A percentile compares a stretch with the other conserved stretches of the same genome.
phyloP scores from a whole-genome alignment of 805 yeast genomes.

The Ogataea thermomethanolica region DNA sequence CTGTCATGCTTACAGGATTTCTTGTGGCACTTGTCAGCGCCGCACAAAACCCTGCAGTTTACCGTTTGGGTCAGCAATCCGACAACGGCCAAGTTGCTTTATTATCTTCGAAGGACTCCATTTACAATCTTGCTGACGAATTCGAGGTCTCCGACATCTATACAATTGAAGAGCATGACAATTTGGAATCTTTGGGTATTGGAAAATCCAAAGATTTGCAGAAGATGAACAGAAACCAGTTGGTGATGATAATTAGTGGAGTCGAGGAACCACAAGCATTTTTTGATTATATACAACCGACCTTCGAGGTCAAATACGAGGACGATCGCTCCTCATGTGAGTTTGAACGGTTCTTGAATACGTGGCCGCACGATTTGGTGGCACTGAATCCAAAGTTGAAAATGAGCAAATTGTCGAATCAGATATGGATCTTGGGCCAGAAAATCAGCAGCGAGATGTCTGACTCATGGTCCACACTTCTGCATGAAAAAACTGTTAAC shows the following conservation, averaged over 20 bases:
- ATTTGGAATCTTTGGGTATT: slow-evolving; percentile 17
- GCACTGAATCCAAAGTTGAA: slow-evolving; percentile 14
- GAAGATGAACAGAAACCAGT: slow-evolving; percentile 24
- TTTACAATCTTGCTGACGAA: slow-evolving; percentile 44
- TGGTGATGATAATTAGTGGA: slow-evolving; percentile 42
- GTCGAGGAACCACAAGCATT: slow-evolving; percentile 36
- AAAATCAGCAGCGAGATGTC: slow-evolving; percentile 11
- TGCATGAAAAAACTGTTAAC: slow-evolving; percentile 28
- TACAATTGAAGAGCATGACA: slow-evolving; percentile 32
- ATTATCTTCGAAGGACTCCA: slow-evolving; percentile 33
- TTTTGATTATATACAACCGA: slow-evolving; percentile 23
- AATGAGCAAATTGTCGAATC: slow-evolving; percentile 25
- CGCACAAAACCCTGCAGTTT: slow-evolving; percentile 28
- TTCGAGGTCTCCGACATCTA: slow-evolving; percentile 39
- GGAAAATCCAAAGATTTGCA: slow-evolving; percentile 16
- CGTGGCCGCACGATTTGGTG: slow-evolving; percentile 24
- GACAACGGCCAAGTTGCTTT: slow-evolving; percentile 6
- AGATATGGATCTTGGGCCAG: slow-evolving; percentile 24
- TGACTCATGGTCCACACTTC: slow-evolving; percentile 27
- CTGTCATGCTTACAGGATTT: neutral
- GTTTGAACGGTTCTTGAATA: slow-evolving; percentile 24
- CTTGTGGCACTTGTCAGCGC: slow-evolving; percentile 13
- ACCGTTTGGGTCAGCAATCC: slow-evolving; percentile 15
- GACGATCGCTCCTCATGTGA: slow-evolving; percentile 20
- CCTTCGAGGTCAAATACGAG: slow-evolving; percentile 19